Base-by-base conservation (phyloP, 106 monocot species). In the Platanthera zijinensis region DNA sequence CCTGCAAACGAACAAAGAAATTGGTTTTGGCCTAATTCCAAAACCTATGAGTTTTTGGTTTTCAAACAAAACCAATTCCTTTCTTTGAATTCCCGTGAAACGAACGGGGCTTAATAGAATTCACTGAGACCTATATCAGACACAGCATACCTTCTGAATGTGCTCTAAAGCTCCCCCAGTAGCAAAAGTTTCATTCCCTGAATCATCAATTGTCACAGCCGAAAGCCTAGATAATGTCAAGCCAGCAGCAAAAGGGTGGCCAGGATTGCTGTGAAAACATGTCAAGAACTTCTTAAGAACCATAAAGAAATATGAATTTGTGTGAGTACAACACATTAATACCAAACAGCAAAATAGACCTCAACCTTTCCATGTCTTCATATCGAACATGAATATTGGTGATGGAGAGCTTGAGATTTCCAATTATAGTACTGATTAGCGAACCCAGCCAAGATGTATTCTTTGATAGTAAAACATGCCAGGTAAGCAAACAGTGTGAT, bases 371-470 rank as follows among this genome's bases (percentile, higher is more conserved):
- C 57, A 78, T 69, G 77, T 99, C 99, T 67, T 99, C 99, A 74
- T 94, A 99, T 99, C 99, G 90, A 75, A 99, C 89, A 71, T 99
- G 99, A 54, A 99, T 76, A 83, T 99, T 99, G 78, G 84, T 87
- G 17, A 99, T 91, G 51, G 92, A 94, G 28, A 99, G 86, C 82
- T 99, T 99, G 80, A 99, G 79, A 81, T 99, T 99, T 51, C 99
- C 99, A 76, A 99, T 94, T 80, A 99, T 86, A 52, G 99, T 99
- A 84, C 74, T 88, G 74, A 99, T 87, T 64, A 99, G 80, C 54
- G 99, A 99, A n/a, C 99, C 94, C 48, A 99, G 72, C 99, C 99
- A 99, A 47, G 99, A 94, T 74, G 90, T 63, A 69, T 86, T 99
- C 94, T 99, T 84, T 53, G 81, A 82, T 64, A 81, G 71, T 48